Evolutionary conservation across 306 rosid species (phyloP).

Genomic region (Abrus pulchellus): DNA sequence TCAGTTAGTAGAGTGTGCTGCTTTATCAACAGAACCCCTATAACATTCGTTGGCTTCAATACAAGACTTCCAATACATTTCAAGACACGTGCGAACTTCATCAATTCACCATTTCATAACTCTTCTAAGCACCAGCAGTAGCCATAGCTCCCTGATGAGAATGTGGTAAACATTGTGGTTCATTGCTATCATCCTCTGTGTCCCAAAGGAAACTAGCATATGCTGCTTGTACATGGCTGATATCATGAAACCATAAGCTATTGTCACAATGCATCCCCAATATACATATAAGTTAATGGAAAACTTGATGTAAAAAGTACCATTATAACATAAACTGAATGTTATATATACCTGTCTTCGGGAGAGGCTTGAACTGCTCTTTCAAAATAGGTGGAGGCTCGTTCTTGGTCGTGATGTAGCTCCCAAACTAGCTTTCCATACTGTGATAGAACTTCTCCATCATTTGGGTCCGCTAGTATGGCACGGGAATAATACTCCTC

Average conservation of each 20-base stretch:
- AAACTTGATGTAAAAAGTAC: not conserved
- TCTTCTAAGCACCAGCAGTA: conserved; percentile 58
- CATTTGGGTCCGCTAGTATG: conserved; percentile 75
- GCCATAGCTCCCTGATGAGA: conserved; percentile 56
- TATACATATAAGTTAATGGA: not conserved
- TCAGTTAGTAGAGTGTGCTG: conserved; percentile 18
- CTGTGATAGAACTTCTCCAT: conserved; percentile 78
- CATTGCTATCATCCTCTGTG: conserved; percentile 65
- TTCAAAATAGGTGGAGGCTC: conserved; percentile 77
- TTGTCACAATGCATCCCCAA: conserved; percentile 30
- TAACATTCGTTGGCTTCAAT: not conserved
- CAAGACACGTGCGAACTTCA: not conserved
- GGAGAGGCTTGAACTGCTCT: conserved; percentile 87
- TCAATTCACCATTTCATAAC: not conserved
- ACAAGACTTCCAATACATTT: conserved; percentile 17
- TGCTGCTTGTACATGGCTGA: conserved; percentile 89
- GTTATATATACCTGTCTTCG: conserved; percentile 69
- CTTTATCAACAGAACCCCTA: conserved; percentile 3
- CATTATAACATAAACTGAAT: not conserved
- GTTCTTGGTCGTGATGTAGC: conserved; percentile 68
- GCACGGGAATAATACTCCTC: conserved; percentile 85
- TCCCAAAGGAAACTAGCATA: conserved; percentile 94
- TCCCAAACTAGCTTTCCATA: conserved; percentile 90
- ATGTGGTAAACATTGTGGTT: conserved; percentile 36
- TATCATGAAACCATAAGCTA: conserved; percentile 39